These are phyloP conservation scores for Phytopythium boreale DNA, from an alignment of 352 stramenopile species.

Conservation along the genomic window DNA sequence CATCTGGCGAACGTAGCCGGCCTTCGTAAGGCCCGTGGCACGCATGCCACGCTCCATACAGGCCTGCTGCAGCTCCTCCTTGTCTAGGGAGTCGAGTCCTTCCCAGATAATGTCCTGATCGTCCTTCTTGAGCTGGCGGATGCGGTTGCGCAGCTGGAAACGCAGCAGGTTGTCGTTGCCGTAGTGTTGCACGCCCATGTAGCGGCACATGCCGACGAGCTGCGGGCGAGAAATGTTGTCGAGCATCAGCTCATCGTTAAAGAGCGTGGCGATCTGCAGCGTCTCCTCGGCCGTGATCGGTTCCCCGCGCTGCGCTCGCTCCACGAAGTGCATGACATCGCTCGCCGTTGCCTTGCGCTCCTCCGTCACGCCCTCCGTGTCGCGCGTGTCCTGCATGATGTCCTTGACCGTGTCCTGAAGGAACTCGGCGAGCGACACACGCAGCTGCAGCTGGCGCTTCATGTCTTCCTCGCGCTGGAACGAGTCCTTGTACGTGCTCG, in stretches of 20 bases:
- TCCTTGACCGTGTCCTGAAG: conserved; percentile 96
- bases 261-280: conserved; percentile 91
- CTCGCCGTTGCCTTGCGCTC: conserved; percentile 72
- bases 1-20: conserved; percentile 94
- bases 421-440: conserved; percentile 95
- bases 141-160: conserved; percentile 93
- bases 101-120: conserved; percentile 99
- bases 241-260: conserved; percentile 98
- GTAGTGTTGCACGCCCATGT: conserved; percentile 97
- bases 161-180: conserved; percentile 96
- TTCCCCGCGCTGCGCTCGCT: conserved; percentile 73
- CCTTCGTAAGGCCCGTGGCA: conserved; percentile 94
- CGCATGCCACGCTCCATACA: conserved; percentile 98
- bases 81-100: conserved; percentile 96
- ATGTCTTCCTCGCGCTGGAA: conserved; percentile 97
- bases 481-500: conserved; percentile 96
- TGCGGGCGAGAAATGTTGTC: conserved; percentile 97
- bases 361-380: conserved; percentile 77
- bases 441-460: conserved; percentile 96
- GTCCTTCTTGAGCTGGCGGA: conserved; percentile 95
- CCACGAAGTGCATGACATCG: conserved; percentile 85
- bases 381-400: conserved; percentile 77
- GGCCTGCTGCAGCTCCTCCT: conserved; percentile 96
- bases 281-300: conserved; percentile 77
- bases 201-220: conserved; percentile 96